Conservation (phyloP, 176 grass and related monocot genomes). For the Carex kokanica region DNA sequence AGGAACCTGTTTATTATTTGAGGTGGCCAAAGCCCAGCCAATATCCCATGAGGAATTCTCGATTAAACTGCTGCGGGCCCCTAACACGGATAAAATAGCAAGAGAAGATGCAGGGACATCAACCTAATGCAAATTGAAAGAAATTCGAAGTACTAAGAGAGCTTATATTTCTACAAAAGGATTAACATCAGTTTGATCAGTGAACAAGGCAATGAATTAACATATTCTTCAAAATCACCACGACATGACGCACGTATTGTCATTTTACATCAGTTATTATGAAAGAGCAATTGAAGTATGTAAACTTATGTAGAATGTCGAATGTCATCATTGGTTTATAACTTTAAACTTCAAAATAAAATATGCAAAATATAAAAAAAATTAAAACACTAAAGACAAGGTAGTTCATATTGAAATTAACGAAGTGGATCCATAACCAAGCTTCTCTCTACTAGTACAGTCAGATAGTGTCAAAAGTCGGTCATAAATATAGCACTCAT, state of each 20-base stretch:
- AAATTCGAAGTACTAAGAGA: background rate
- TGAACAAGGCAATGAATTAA: background rate
- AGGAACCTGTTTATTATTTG: conserved; percentile 58
- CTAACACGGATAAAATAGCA: conserved; percentile 65
- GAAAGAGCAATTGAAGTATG: background rate
- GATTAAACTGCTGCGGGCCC: conserved; percentile 36
- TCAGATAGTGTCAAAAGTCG: background rate
- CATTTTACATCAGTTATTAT: background rate
- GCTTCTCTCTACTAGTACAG: background rate
- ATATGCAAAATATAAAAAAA: background rate
- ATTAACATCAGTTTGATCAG: background rate
- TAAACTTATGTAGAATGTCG: background rate
- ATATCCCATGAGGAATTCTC: conserved; percentile 70
- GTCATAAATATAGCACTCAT: conserved; percentile 5
- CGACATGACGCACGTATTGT: background rate
- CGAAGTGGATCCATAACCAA: conserved; percentile 1
- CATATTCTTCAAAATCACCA: background rate
- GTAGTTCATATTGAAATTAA: background rate
- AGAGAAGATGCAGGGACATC: conserved; percentile 65
- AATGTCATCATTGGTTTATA: background rate
- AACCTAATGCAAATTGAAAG: conserved; percentile 49
- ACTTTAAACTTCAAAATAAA: background rate
- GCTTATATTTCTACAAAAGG: conserved; percentile 14
- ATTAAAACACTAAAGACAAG: background rate
- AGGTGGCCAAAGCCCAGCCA: conserved; percentile 59